Percentiles rank a stretch among this genome's conserved stretches.
Evolutionary conservation across 345 rosid genomes (phyloP).

Genomic region (Populus simonii): DNA sequence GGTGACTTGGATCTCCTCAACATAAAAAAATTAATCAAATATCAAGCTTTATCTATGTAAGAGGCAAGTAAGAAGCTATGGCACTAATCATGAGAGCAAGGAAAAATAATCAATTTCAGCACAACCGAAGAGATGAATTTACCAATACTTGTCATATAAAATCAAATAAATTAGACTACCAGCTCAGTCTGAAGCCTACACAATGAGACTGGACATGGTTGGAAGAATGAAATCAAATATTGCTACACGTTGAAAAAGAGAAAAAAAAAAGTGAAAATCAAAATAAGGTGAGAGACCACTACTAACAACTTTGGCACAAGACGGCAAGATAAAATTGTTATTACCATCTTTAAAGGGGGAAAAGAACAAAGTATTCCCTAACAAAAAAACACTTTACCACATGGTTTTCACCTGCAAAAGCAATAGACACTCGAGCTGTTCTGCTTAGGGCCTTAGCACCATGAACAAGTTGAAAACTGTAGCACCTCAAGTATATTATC

Average conservation of each 20-base stretch:
- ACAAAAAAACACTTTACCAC: constrained; percentile 8
- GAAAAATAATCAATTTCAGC: neutral
- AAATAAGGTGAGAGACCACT: neutral
- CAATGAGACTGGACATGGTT: neutral
- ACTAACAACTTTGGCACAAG: neutral
- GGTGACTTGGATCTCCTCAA: neutral
- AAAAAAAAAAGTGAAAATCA: constrained; percentile 1
- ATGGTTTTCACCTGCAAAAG: constrained; percentile 13
- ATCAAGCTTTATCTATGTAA: too few species aligned
- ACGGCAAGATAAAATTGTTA: neutral
- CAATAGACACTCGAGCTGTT: neutral
- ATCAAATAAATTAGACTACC: constrained; percentile 3
- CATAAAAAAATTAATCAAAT: neutral
- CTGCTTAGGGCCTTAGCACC: neutral
- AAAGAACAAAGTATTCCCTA: neutral
- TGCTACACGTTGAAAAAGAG: neutral
- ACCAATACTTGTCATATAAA: neutral
- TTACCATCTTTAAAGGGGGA: neutral
- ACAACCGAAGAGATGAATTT: neutral
- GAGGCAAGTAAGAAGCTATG: neutral
- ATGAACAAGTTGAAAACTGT: neutral
- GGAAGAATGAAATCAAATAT: constrained; percentile 1
- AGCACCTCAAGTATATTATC: neutral
- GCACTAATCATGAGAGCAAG: neutral
- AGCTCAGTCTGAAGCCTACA: constrained; percentile 1